phyloP scores from a whole-genome alignment of 1,284 basidiomycete genomes.

The Apiotrichum akiyoshidainum region DNA sequence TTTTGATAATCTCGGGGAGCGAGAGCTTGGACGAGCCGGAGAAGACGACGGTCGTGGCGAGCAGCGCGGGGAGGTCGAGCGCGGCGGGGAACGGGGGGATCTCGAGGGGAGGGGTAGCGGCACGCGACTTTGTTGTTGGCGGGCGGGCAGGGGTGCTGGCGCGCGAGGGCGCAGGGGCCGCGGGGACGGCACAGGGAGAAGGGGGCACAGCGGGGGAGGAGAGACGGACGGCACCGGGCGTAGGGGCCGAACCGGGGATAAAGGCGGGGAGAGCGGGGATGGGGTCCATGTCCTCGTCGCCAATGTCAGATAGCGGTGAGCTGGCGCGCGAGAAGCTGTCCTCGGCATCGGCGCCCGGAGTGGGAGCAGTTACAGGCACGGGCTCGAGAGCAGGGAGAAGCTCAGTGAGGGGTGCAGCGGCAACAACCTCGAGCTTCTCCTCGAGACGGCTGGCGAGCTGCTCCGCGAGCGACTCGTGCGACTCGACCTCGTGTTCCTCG shows the following conservation, averaged over 20 bases:
- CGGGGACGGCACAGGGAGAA: neutral
- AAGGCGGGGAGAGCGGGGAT: neutral
- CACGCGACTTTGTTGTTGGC: conserved; percentile 7
- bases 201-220: neutral
- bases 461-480: no score
- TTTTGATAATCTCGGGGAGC: conserved; percentile 48
- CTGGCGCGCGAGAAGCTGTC: neutral
- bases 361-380: neutral
- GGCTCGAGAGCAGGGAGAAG: neutral
- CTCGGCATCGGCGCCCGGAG: neutral
- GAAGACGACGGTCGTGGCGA: conserved; percentile 51
- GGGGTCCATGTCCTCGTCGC: neutral
- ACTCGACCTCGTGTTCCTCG: neutral
- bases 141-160: neutral
- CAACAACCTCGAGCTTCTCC: neutral
- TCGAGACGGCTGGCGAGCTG: neutral
- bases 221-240: neutral
- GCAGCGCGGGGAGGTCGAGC: conserved; percentile 46
- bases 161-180: neutral
- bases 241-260: neutral
- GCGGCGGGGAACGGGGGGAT: conserved; percentile 28
- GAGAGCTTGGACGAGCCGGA: conserved; percentile 49
- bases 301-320: conserved; percentile 17
- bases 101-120: conserved; percentile 7
- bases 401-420: no score